phyloP scores from a whole-genome alignment of 1,139 yeast species.

The Suhomyces taliae region DNA sequence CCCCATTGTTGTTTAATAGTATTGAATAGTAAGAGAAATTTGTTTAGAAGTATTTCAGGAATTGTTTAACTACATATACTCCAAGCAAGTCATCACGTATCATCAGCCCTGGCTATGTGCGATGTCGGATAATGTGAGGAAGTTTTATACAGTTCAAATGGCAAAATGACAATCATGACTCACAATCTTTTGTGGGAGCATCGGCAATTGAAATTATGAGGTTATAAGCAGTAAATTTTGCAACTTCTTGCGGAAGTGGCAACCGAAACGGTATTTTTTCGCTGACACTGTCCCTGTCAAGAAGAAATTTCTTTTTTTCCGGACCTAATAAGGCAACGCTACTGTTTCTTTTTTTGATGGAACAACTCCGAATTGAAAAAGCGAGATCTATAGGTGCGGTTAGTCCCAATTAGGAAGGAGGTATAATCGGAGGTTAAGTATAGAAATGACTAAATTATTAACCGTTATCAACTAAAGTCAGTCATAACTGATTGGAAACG shows the following conservation, averaged over 20 bases:
- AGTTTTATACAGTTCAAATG: constrained; percentile 8
- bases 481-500: neutral
- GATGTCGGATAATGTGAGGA: constrained; percentile 1
- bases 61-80: constrained; percentile 6
- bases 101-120: neutral
- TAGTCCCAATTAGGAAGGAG: neutral
- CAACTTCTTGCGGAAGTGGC: constrained; percentile 3
- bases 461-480: neutral
- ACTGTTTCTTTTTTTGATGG: constrained; percentile 1
- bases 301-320: constrained; percentile 3
- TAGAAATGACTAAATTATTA: no score
- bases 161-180: constrained; percentile 7
- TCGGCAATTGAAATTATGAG: constrained; percentile 3
- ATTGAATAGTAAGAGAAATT: neutral
- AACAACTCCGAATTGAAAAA: neutral
- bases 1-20: neutral
- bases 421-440: neutral
- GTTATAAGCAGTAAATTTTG: constrained; percentile 5
- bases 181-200: constrained; percentile 1
- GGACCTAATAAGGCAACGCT: neutral
- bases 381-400: neutral
- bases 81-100: constrained; percentile 4
- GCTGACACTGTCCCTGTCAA: constrained; percentile 4
- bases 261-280: constrained; percentile 7
- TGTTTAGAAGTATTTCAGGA: neutral